Percentiles rank a stretch among this genome's conserved stretches.
Evolutionary conservation across 2,329 filamentous ascomycete species (phyloP).

Genomic region (Pseudogymnoascus sp.): DNA sequence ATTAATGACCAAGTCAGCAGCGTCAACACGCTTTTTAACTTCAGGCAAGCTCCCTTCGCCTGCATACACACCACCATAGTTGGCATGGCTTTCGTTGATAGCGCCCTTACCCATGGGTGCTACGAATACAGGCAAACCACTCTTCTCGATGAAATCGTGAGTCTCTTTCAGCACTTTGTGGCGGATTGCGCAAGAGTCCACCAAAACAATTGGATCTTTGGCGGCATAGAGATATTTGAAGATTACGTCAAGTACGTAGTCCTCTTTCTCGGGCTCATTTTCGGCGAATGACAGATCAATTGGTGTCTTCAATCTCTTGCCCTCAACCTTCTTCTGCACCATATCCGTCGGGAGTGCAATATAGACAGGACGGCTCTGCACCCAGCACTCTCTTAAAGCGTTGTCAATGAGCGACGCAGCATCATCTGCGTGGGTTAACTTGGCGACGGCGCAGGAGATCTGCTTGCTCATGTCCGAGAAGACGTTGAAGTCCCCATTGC

Average conservation of each 20-base stretch:
- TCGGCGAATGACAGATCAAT: slow-evolving; percentile 57
- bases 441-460: slow-evolving; percentile 64
- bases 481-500: slow-evolving; percentile 73
- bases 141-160: slow-evolving; percentile 63
- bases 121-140: slow-evolving; percentile 73
- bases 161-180: slow-evolving; percentile 68
- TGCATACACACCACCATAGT: slow-evolving; percentile 77
- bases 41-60: slow-evolving; percentile 64
- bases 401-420: slow-evolving; percentile 72
- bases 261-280: slow-evolving; percentile 65
- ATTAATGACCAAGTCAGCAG: slow-evolving; percentile 61
- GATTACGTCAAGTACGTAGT: slow-evolving; percentile 76
- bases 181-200: slow-evolving; percentile 76
- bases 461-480: slow-evolving; percentile 70
- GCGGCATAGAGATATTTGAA: slow-evolving; percentile 65
- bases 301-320: slow-evolving; percentile 58
- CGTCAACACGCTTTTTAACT: slow-evolving; percentile 57
- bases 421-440: slow-evolving; percentile 61
- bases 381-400: slow-evolving; percentile 65
- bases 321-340: slow-evolving; percentile 68
- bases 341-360: slow-evolving; percentile 78
- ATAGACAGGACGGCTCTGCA: slow-evolving; percentile 72
- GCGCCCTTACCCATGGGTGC: slow-evolving; percentile 85
- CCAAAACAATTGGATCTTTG: slow-evolving; percentile 67
- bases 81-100: slow-evolving; percentile 66